These are phyloP conservation scores for Eucalyptus sp. DNA, from an alignment of 345 rosid genomes.

Conservation along the genomic window DNA sequence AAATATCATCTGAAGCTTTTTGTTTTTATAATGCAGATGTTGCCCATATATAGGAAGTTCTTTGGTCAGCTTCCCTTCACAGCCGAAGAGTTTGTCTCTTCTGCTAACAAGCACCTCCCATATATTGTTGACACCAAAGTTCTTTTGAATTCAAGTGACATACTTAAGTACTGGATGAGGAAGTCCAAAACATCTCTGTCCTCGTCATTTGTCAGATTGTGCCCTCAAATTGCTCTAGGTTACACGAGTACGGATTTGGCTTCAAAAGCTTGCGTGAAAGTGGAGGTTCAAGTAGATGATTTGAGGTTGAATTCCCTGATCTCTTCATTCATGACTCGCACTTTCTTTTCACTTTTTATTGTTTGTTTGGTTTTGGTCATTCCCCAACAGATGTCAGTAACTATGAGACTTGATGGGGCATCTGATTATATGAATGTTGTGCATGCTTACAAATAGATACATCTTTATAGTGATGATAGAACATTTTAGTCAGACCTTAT, in stretches of 20 bases:
- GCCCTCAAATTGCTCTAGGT: slow-evolving; percentile 56
- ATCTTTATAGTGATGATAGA: background rate
- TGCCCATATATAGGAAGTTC: slow-evolving; percentile 85
- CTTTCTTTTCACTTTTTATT: background rate
- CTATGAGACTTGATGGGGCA: background rate
- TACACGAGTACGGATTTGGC: slow-evolving; percentile 10
- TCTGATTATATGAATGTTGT: background rate
- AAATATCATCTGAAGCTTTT: background rate
- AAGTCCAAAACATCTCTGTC: slow-evolving; percentile 70
- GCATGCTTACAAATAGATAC: background rate
- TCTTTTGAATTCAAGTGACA: slow-evolving; percentile 47
- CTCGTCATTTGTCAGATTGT: slow-evolving; percentile 52
- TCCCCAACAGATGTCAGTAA: background rate
- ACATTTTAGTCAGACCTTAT: background rate
- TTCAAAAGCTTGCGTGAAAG: slow-evolving; percentile 29
- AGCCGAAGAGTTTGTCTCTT: slow-evolving; percentile 58
- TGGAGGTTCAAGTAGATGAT: slow-evolving; percentile 77
- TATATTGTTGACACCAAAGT: slow-evolving; percentile 82
- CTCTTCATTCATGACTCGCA: background rate
- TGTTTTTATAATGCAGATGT: slow-evolving; percentile 42
- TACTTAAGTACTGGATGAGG: slow-evolving; percentile 43
- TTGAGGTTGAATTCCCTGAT: slow-evolving; percentile 39
- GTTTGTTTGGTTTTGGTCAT: background rate
- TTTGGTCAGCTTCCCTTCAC: slow-evolving; percentile 69
- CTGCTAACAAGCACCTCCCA: slow-evolving; percentile 50